phyloP scores from a whole-genome alignment of 2,329 filamentous ascomycete species.

The Ophiosphaerella herpotricha region DNA sequence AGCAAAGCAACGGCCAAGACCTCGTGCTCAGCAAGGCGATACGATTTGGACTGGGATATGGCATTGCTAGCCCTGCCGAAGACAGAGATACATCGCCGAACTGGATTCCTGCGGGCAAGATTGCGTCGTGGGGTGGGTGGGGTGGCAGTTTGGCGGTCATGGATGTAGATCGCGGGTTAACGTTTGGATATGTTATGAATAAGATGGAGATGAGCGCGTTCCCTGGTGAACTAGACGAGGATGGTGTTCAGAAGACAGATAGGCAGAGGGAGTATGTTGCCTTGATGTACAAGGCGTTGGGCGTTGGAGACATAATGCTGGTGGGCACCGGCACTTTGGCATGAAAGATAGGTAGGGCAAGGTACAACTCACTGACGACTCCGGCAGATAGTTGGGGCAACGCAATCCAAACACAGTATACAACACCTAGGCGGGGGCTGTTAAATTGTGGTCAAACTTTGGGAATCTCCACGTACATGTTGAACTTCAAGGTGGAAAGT shows the following conservation, averaged over 20 bases:
- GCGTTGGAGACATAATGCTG: not conserved
- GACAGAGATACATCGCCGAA: conserved; percentile 1
- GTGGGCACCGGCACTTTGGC: not conserved
- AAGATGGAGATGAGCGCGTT: conserved; percentile 13
- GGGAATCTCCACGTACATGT: too few species aligned
- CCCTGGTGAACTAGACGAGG: not conserved
- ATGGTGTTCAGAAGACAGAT: conserved; percentile 12
- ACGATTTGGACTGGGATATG: conserved; percentile 1
- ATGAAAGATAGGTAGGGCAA: too few species aligned
- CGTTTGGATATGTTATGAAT: conserved; percentile 25
- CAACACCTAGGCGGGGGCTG: too few species aligned
- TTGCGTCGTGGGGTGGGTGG: conserved; percentile 24
- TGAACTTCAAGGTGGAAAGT: too few species aligned
- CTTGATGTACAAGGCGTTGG: conserved; percentile 17
- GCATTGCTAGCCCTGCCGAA: conserved; percentile 15
- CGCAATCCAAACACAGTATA: too few species aligned
- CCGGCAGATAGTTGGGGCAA: too few species aligned
- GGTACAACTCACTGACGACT: too few species aligned
- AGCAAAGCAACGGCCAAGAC: conserved; percentile 11
- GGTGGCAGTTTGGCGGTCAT: conserved; percentile 18
- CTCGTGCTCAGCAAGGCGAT: conserved; percentile 5
- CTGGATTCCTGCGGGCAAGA: conserved; percentile 15
- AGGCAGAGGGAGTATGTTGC: conserved; percentile 9
- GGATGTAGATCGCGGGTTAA: conserved; percentile 19
- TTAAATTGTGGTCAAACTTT: too few species aligned